phyloP scores from a whole-genome alignment of 495 filamentous ascomycete genomes.

The Halenospora varia region DNA sequence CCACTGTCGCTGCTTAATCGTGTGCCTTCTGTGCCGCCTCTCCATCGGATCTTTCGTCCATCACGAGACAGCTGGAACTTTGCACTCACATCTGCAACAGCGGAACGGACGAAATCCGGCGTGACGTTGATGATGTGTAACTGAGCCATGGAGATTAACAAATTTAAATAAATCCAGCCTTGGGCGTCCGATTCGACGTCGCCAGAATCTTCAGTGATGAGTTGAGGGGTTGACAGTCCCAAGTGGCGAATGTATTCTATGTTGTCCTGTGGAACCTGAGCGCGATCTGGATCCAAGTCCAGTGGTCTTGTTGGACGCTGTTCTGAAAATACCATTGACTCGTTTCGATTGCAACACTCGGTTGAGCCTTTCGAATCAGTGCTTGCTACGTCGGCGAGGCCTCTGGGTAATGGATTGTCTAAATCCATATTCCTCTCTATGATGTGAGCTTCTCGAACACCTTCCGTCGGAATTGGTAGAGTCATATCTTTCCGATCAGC shows the following conservation, averaged over 20 bases:
- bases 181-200: slow-evolving; percentile 49
- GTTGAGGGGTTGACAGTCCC: slow-evolving; percentile 49
- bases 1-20: slow-evolving; percentile 52
- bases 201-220: slow-evolving; percentile 28
- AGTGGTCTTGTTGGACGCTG: slow-evolving; percentile 69
- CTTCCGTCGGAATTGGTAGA: slow-evolving; percentile 27
- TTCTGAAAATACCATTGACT: slow-evolving; percentile 31
- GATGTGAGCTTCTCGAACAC: slow-evolving; percentile 46
- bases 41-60: slow-evolving; percentile 72
- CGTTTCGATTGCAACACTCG: not conserved
- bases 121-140: slow-evolving; percentile 76
- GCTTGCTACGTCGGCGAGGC: not conserved
- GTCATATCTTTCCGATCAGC: slow-evolving; percentile 20
- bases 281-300: slow-evolving; percentile 66
- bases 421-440: slow-evolving; percentile 24
- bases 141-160: slow-evolving; percentile 76
- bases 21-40: slow-evolving; percentile 57
- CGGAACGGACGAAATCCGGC: slow-evolving; percentile 62
- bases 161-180: slow-evolving; percentile 80
- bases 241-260: slow-evolving; percentile 72
- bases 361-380: not conserved
- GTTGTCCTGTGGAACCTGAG: slow-evolving; percentile 65
- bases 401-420: too few relatives aligned
- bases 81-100: slow-evolving; percentile 58
- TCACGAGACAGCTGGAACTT: slow-evolving; percentile 71